phyloP scores from a whole-genome alignment of 176 grass and related monocot genomes.

The Cenchrus americanus region DNA sequence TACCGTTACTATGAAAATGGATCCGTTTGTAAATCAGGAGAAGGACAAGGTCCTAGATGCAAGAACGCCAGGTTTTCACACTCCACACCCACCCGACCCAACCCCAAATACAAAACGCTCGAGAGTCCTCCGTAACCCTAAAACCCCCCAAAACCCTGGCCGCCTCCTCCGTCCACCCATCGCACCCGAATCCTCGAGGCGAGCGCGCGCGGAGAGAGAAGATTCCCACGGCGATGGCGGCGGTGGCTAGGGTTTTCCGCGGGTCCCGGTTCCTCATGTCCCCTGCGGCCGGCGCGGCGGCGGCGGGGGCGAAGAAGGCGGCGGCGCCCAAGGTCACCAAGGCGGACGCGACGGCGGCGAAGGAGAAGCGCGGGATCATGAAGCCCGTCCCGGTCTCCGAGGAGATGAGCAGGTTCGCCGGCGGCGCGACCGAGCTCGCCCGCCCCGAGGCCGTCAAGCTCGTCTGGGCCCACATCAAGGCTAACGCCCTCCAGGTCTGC shows the following conservation, averaged over 20 bases:
- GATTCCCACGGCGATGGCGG: slow-evolving; percentile 37
- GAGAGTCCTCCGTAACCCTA: slow-evolving; percentile 43
- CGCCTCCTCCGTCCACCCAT: background rate
- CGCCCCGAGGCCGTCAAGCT: slow-evolving; percentile 59
- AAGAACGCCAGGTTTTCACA: background rate
- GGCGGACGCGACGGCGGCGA: slow-evolving; percentile 1
- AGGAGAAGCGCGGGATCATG: slow-evolving; percentile 46
- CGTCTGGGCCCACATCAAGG: slow-evolving; percentile 92
- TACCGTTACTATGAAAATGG: background rate
- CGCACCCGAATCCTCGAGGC: background rate
- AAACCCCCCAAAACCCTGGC: slow-evolving; percentile 57
- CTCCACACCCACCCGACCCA: no score
- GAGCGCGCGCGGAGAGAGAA: background rate
- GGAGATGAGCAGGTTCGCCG: slow-evolving; percentile 67
- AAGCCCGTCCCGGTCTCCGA: slow-evolving; percentile 54
- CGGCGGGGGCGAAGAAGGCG: slow-evolving; percentile 28
- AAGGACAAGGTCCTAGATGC: accelerated
- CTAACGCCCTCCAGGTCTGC: slow-evolving; percentile 72
- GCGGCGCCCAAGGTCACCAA: background rate
- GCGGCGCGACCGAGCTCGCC: slow-evolving; percentile 63
- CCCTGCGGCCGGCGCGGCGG: slow-evolving; percentile 40
- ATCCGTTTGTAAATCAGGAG: background rate
- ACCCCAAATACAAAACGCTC: slow-evolving; percentile 35
- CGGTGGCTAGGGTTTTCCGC: slow-evolving; percentile 59
- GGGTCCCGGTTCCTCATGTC: slow-evolving; percentile 67